Evolutionary conservation across 768 basidiomycete genomes (phyloP).

Genomic region (Amanita pallidorosea): DNA sequence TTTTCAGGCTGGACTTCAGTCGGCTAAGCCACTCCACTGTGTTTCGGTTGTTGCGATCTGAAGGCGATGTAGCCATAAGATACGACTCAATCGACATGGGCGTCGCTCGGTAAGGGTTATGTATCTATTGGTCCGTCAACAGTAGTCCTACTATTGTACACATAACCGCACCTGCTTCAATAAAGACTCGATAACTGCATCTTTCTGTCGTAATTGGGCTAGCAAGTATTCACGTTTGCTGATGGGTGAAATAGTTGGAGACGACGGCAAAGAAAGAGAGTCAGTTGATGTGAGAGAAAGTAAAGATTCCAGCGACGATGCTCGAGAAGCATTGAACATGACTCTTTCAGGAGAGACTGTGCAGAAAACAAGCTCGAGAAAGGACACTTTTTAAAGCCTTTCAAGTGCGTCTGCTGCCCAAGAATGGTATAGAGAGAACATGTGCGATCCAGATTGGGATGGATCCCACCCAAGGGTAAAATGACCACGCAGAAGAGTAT

Average conservation of each 20-base stretch:
- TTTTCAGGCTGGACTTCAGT: constrained; percentile 48
- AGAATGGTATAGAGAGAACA: neutral
- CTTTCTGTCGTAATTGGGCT: constrained; percentile 81
- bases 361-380: neutral
- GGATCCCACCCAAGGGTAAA: neutral
- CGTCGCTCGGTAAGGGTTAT: constrained; percentile 73
- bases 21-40: constrained; percentile 72
- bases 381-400: neutral
- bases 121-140: constrained; percentile 34
- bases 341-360: neutral
- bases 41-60: constrained; percentile 56
- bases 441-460: neutral
- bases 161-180: constrained; percentile 56
- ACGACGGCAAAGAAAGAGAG: constrained; percentile 14
- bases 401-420: neutral
- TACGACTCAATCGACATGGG: constrained; percentile 74
- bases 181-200: constrained; percentile 75
- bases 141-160: neutral
- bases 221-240: constrained; percentile 84
- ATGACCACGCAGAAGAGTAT: constrained; percentile 4
- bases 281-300: constrained; percentile 9
- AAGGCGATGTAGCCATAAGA: constrained; percentile 66
- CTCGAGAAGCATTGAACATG: constrained; percentile 3
- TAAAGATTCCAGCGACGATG: constrained; percentile 4
- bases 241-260: constrained; percentile 20